phyloP scores from a whole-genome alignment of 2,329 filamentous ascomycete genomes.

The Talaromyces piceae region DNA sequence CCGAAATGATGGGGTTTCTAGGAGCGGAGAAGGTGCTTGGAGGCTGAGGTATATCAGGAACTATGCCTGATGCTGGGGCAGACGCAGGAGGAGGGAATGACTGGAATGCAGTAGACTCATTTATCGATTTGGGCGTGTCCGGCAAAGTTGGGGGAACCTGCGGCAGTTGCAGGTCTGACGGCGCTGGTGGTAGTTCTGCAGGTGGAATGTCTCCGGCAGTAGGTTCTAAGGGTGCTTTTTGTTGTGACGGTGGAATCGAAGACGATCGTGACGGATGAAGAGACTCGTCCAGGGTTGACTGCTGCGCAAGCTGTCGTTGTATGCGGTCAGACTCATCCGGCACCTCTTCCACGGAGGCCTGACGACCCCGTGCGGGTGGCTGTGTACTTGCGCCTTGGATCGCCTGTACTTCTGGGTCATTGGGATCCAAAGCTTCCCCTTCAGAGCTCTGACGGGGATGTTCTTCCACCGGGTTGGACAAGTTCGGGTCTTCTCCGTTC shows the following conservation, averaged over 20 bases:
- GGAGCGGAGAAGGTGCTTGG: background rate
- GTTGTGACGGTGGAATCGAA: slow-evolving; percentile 27
- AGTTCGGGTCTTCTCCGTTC: slow-evolving; percentile 85
- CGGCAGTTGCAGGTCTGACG: slow-evolving; percentile 27
- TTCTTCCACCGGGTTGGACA: slow-evolving; percentile 68
- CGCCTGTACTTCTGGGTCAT: slow-evolving; percentile 57
- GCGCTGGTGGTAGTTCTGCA: slow-evolving; percentile 33
- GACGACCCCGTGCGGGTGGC: slow-evolving; percentile 36
- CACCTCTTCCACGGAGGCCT: slow-evolving; percentile 54
- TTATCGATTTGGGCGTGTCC: slow-evolving; percentile 20
- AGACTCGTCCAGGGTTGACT: slow-evolving; percentile 45
- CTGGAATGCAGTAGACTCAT: slow-evolving; percentile 27
- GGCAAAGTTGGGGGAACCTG: slow-evolving; percentile 22
- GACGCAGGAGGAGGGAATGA: slow-evolving; percentile 34
- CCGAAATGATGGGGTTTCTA: slow-evolving; percentile 12
- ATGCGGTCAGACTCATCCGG: slow-evolving; percentile 50
- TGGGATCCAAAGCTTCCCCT: slow-evolving; percentile 46
- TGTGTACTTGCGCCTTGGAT: slow-evolving; percentile 40
- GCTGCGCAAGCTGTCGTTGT: slow-evolving; percentile 36
- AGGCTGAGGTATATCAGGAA: slow-evolving; percentile 15
- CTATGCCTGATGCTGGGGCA: slow-evolving; percentile 15
- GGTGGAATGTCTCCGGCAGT: slow-evolving; percentile 18
- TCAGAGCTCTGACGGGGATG: slow-evolving; percentile 42
- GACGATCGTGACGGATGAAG: slow-evolving; percentile 42
- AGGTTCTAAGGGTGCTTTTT: slow-evolving; percentile 12